A percentile compares a stretch with the other conserved stretches of the same genome.
Evolutionary conservation across 2,329 filamentous ascomycete species (phyloP).

Genomic region (Tolypocladium sp.): DNA sequence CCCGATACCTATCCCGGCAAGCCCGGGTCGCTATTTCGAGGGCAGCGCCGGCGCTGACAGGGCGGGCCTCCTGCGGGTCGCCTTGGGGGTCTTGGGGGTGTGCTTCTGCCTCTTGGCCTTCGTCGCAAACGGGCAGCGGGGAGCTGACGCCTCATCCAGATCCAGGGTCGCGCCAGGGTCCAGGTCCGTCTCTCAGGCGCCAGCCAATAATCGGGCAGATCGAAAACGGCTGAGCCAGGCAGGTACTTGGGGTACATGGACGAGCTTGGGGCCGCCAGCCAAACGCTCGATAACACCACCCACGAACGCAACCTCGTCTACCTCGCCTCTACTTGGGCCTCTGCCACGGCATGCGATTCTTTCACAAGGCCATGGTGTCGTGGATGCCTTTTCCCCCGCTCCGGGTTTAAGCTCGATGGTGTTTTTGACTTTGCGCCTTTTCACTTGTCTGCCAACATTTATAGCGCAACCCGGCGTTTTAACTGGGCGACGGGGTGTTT

Average conservation of each 20-base stretch:
- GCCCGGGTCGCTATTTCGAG: neutral
- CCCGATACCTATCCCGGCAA: no score
- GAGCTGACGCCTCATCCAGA: slow-evolving; percentile 13
- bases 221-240: slow-evolving; percentile 9
- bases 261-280: neutral
- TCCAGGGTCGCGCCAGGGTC: slow-evolving; percentile 19
- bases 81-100: neutral
- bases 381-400: slow-evolving; percentile 10
- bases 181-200: slow-evolving; percentile 6
- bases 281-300: neutral
- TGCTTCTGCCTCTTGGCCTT: neutral
- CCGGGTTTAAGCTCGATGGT: neutral
- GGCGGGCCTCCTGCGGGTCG: neutral
- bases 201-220: slow-evolving; percentile 28
- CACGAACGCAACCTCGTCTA: neutral
- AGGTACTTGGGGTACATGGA: slow-evolving; percentile 4
- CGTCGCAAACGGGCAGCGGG: neutral
- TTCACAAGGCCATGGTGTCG: slow-evolving; percentile 12
- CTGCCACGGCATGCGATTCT: slow-evolving; percentile 13
- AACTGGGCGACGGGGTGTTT: neutral
- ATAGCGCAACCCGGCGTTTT: neutral
- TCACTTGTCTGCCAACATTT: neutral
- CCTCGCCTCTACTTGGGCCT: neutral
- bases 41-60: neutral
- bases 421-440: neutral